These are phyloP conservation scores for Pseudopithomyces chartarum DNA, from an alignment of 2,329 filamentous ascomycete genomes.

Conservation along the genomic window DNA sequence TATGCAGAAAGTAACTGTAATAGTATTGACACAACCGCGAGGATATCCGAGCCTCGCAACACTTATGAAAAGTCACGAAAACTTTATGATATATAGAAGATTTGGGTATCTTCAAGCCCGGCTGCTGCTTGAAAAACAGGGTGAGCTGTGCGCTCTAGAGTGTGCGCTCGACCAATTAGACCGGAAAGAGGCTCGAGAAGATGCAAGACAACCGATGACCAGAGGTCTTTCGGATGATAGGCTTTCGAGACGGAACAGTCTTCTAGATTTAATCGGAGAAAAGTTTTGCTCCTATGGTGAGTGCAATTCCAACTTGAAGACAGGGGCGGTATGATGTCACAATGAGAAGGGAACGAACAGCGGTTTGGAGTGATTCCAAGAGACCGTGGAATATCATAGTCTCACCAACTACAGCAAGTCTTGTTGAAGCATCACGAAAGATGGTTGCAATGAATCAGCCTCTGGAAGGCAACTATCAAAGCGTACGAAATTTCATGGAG, in stretches of 20 bases:
- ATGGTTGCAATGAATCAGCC: slow-evolving; percentile 26
- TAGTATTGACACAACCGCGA: slow-evolving; percentile 22
- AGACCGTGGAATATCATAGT: too few species aligned
- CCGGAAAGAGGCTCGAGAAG: slow-evolving; percentile 1
- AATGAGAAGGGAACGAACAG: too few species aligned
- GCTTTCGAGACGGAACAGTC: not conserved
- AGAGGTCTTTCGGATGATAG: slow-evolving; percentile 2
- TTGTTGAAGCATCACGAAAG: not conserved
- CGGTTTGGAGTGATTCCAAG: too few species aligned
- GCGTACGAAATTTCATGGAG: too few species aligned
- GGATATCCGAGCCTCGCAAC: slow-evolving; percentile 47
- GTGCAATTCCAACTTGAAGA: not conserved
- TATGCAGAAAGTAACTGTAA: too few species aligned
- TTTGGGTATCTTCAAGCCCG: slow-evolving; percentile 50
- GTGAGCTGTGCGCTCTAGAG: slow-evolving; percentile 20
- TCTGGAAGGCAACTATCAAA: slow-evolving; percentile 25
- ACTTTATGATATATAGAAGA: slow-evolving; percentile 49
- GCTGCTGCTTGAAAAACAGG: slow-evolving; percentile 26
- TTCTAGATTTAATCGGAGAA: slow-evolving; percentile 12
- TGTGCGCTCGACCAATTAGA: slow-evolving; percentile 28
- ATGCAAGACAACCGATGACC: slow-evolving; percentile 7
- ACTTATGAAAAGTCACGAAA: slow-evolving; percentile 50
- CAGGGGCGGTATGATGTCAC: too few species aligned
- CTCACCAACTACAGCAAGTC: not conserved
- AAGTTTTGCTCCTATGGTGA: slow-evolving; percentile 18